Base-by-base conservation (phyloP, 495 filamentous ascomycete genomes). In the Aspergillus affinis region DNA sequence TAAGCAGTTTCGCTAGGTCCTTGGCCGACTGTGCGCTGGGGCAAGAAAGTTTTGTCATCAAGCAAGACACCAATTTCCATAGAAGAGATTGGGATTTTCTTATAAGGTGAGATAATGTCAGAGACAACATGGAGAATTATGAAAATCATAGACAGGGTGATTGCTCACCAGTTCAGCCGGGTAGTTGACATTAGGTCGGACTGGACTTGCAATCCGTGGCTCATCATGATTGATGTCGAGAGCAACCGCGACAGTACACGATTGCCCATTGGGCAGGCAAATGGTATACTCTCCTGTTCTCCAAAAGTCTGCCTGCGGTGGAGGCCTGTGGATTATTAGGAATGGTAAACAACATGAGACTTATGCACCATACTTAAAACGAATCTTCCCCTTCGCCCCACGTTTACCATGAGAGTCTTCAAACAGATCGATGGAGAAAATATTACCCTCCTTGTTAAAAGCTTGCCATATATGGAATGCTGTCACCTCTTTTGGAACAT, bases 381-480 rank as follows among this genome's bases (percentile, higher is more conserved):
- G 70, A n/a, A 82, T 58, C 13, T 70, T 70, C 5, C 70, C 80
- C 36, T 59, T 67, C 2, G 63, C 59, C 12, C 57, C 58, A 47
- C 69, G 48, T 15, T 64, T 56, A 10, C 72, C 77, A 20, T 70
- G 62, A 8, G 48, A 41, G 55, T 79, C 69, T 44, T 77, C 75
- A 30, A 71, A 78, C 1, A 83, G 64, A 26, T 82, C 79, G 51
- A 84, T 80, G 0, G 71, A 68, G 15, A 65, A 60, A 20, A 83
- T 66, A 5, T 62, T 61, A 0, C 81, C 81, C 51, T 84, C 69
- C 2, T 65, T 61, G 3, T 64, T 63, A 54, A 84, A 78, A 2
- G 70, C 62, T 4, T 63, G 45, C 70, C 78, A 79, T 12, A 84
- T 56, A 6, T 58, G 61, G 15, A 64, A 59, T 0, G 78, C 77